These are phyloP conservation scores for Ascochyta pisi DNA, from an alignment of 2,329 filamentous ascomycete genomes.

Conservation along the genomic window DNA sequence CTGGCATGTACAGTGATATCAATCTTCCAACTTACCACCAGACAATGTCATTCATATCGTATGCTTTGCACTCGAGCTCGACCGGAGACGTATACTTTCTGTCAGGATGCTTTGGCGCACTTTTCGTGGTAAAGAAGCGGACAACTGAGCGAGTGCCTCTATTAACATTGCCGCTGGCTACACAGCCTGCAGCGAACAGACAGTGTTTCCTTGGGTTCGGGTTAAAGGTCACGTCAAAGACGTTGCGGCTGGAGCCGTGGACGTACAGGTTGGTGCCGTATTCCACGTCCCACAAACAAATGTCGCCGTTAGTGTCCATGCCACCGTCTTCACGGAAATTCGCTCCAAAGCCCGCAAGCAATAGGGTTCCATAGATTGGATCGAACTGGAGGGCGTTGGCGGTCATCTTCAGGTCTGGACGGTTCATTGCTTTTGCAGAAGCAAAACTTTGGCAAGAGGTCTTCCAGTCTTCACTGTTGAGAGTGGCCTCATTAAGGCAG, in stretches of 20 bases:
- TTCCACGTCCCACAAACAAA: slow-evolving; percentile 61
- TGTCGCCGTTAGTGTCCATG: slow-evolving; percentile 56
- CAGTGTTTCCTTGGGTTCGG: slow-evolving; percentile 44
- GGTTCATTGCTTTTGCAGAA: slow-evolving; percentile 40
- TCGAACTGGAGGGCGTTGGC: slow-evolving; percentile 45
- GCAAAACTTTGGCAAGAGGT: slow-evolving; percentile 25
- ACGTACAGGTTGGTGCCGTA: slow-evolving; percentile 52
- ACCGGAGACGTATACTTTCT: slow-evolving; percentile 41
- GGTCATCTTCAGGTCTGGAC: slow-evolving; percentile 38
- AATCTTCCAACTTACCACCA: slow-evolving; percentile 50
- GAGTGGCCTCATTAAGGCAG: slow-evolving; percentile 18
- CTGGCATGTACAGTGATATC: neutral
- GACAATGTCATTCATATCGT: slow-evolving; percentile 67
- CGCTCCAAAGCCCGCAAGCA: slow-evolving; percentile 64
- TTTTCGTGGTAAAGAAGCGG: slow-evolving; percentile 56
- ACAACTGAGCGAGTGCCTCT: slow-evolving; percentile 58
- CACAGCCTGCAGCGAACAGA: slow-evolving; percentile 62
- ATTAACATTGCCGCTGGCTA: slow-evolving; percentile 47
- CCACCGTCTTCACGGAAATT: slow-evolving; percentile 40
- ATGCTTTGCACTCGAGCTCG: slow-evolving; percentile 63
- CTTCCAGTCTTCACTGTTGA: slow-evolving; percentile 19
- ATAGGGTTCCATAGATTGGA: slow-evolving; percentile 43
- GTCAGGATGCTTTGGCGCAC: slow-evolving; percentile 30
- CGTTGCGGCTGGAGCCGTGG: slow-evolving; percentile 57
- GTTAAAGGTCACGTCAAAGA: slow-evolving; percentile 67